Evolutionary conservation across 2,329 filamentous ascomycete genomes (phyloP).

Genomic region (Fusarium humuli): DNA sequence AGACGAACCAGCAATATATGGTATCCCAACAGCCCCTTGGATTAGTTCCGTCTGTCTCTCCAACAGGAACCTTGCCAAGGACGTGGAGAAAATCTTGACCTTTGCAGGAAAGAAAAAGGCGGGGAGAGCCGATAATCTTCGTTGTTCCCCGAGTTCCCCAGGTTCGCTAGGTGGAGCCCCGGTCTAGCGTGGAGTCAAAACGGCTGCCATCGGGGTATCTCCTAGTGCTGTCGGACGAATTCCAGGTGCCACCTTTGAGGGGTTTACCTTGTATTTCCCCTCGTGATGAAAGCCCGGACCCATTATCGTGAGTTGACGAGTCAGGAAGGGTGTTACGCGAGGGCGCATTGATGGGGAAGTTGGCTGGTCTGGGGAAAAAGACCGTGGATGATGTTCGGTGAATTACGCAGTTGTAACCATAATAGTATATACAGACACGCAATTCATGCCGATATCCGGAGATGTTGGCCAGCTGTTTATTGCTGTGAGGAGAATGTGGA

Average conservation of each 20-base stretch:
- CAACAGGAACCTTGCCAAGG: background rate
- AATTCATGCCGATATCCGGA: background rate
- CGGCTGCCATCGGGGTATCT: background rate
- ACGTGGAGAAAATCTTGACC: background rate
- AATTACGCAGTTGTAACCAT: background rate
- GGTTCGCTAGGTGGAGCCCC: background rate
- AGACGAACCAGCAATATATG: constrained; percentile 6
- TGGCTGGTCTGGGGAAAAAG: background rate
- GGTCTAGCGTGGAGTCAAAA: background rate
- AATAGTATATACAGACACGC: background rate
- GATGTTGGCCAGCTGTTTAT: background rate
- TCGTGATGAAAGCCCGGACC: background rate
- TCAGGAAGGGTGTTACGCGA: background rate
- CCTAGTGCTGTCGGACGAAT: constrained; percentile 12
- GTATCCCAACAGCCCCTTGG: background rate
- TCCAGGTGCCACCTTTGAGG: background rate
- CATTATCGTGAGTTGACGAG: background rate
- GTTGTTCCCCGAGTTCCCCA: constrained; percentile 3
- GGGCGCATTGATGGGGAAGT: background rate
- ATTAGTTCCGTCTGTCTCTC: background rate
- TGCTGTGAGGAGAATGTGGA: background rate
- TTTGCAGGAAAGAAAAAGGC: background rate
- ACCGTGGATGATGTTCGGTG: background rate
- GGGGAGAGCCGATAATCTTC: constrained; percentile 1
- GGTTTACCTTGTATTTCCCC: background rate